These are phyloP conservation scores for Lipomyces sp. DNA, from an alignment of 805 yeast species.

Conservation along the genomic window DNA sequence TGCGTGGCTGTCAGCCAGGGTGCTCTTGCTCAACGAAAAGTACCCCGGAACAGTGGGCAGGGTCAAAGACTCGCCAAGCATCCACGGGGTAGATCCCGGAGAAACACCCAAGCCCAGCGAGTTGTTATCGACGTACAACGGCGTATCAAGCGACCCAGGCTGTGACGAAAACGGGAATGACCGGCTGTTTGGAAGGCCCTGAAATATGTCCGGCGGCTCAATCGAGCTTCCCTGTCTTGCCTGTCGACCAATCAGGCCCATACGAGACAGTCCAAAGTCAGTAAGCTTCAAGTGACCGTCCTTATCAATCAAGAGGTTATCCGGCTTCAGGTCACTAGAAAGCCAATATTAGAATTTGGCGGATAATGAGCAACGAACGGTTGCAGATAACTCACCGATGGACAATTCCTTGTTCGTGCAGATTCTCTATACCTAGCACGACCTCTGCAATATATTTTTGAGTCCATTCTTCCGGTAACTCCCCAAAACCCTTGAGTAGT, in stretches of 20 bases:
- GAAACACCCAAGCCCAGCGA: constrained; percentile 14
- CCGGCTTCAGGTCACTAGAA: constrained; percentile 80
- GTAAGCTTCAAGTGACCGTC: constrained; percentile 88
- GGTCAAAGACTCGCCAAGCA: constrained; percentile 4
- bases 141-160: constrained; percentile 16
- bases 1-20: constrained; percentile 4
- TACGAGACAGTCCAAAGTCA: constrained; percentile 89
- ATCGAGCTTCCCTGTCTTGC: constrained; percentile 13
- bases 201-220: constrained; percentile 24
- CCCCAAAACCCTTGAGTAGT: constrained; percentile 71
- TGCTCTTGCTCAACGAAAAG: constrained; percentile 18
- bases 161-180: constrained; percentile 21
- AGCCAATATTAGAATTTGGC: neutral
- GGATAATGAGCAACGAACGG: neutral
- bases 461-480: constrained; percentile 78
- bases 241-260: constrained; percentile 85
- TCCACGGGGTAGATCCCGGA: constrained; percentile 23
- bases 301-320: constrained; percentile 79
- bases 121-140: constrained; percentile 15
- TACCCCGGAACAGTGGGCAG: constrained; percentile 25
- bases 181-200: constrained; percentile 5
- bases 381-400: constrained; percentile 55
- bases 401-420: constrained; percentile 83
- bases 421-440: constrained; percentile 81
- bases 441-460: constrained; percentile 84